These are phyloP conservation scores for Lasiosphaeria ovina DNA, from an alignment of 495 filamentous ascomycete genomes.

Conservation along the genomic window DNA sequence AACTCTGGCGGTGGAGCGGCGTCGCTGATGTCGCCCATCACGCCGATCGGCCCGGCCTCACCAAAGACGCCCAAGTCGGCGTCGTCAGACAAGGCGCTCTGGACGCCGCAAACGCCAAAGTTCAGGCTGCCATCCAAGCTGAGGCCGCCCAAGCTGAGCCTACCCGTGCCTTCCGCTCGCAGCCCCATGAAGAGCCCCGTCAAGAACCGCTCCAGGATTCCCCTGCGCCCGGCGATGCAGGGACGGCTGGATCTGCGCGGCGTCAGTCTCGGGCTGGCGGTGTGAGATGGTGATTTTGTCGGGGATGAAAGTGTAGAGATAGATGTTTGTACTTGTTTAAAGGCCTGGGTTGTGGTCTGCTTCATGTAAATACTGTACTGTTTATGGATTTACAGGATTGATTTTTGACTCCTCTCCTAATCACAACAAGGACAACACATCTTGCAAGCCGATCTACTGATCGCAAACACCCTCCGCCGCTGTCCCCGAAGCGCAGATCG, in stretches of 20 bases:
- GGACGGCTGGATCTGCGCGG: not conserved
- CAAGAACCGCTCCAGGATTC: slow-evolving; percentile 7
- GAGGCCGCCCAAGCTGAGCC: slow-evolving; percentile 8
- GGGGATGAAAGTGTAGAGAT: not conserved
- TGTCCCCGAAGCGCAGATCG: too few relatives aligned
- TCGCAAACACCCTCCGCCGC: too few relatives aligned
- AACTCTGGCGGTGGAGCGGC: not conserved
- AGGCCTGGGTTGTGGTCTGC: not conserved
- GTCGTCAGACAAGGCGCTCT: slow-evolving; percentile 8
- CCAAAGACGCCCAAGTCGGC: slow-evolving; percentile 8
- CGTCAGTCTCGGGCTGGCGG: not conserved
- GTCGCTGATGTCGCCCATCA: slow-evolving; percentile 15
- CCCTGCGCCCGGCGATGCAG: slow-evolving; percentile 5
- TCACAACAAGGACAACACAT: too few relatives aligned
- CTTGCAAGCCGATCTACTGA: too few relatives aligned
- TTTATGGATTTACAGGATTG: too few relatives aligned
- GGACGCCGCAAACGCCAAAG: slow-evolving; percentile 3
- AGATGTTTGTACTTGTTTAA: not conserved
- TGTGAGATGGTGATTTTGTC: not conserved
- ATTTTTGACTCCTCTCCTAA: too few relatives aligned
- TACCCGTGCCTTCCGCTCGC: slow-evolving; percentile 7
- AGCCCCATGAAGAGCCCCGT: slow-evolving; percentile 5
- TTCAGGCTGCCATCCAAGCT: slow-evolving; percentile 6
- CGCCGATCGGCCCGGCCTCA: slow-evolving; percentile 15
- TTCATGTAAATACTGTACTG: too few relatives aligned